Base-by-base conservation (phyloP, 2,329 filamentous ascomycete species). In the Helotiales sp. region DNA sequence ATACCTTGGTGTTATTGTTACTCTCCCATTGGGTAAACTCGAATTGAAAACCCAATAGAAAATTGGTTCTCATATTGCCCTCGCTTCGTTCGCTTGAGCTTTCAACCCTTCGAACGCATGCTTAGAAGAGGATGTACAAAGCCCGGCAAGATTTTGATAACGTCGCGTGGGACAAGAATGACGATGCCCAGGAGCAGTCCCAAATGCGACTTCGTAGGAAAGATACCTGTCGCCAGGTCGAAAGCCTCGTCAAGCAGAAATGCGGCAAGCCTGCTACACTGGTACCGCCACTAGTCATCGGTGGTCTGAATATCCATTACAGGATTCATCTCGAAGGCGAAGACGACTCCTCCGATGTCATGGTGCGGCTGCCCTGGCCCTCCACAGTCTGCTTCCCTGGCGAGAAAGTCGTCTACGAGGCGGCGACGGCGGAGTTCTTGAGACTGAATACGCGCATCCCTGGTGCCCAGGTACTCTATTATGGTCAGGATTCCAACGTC, bases 111-210 rank as follows among this genome's bases (percentile, higher is more conserved):
- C n/a, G n/a, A n/a, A n/a, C n/a, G n/a, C n/a, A n/a, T n/a, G n/a
- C 15, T 55, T 30, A 55, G 50, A 55, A n/a, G 37, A 57, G 49
- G 5, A 64, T 64, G 54, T 30, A 24, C 26, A 57, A 58, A 26
- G 57, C 15, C 22, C 55, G 55, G 17, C 54, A 32, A 65, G 43
- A 73, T 26, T 65, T 70, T 24, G 71, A 74, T 50, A 62, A 71
- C 32, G 22, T 71, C 32, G 71, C 61, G 13, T 74, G 71, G 72
- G 71, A 74, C 60, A 69, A 59, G 45, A 73, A 68, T 43, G 71
- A 74, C 34, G 66, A 71, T 37, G 67, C 47, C 4, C 71, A 60
- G 63, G 70, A 70, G 43, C 32, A 63, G 50, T 61, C 67, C 52
- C 61, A 67, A 54, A 67, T 59, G 64, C 37, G n/a, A 43, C 55